A percentile compares a stretch with the other conserved stretches of the same genome.
Evolutionary conservation across 1,284 basidiomycete genomes (phyloP).

Genomic region (Ustilago hordei): DNA sequence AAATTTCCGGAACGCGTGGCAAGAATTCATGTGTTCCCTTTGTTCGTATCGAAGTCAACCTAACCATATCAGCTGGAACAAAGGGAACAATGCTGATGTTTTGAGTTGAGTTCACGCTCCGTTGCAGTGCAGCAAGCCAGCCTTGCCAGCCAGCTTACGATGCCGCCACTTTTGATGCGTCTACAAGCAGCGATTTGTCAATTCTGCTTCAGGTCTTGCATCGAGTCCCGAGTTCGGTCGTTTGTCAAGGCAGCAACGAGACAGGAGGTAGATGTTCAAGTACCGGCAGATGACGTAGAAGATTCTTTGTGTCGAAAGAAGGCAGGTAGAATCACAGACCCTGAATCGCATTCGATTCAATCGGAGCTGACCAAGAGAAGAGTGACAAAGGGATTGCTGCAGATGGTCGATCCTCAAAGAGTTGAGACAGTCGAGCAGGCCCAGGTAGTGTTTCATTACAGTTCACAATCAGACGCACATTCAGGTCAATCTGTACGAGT

Average conservation of each 20-base stretch:
- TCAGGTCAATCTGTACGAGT: neutral
- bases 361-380: neutral
- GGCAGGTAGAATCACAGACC: neutral
- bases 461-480: neutral
- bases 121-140: neutral
- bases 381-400: neutral
- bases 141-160: neutral
- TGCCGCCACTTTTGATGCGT: constrained; percentile 8
- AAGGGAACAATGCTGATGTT: constrained; percentile 2
- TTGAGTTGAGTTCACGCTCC: constrained; percentile 7
- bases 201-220: neutral
- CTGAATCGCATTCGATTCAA: neutral
- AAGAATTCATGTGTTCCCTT: neutral
- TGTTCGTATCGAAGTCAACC: neutral
- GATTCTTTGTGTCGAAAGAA: neutral
- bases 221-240: neutral
- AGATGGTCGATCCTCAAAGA: neutral
- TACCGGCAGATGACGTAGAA: neutral
- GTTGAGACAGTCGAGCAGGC: neutral
- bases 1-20: neutral
- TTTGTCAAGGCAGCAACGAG: neutral
- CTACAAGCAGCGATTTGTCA: neutral
- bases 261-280: neutral
- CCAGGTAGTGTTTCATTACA: neutral
- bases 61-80: constrained; percentile 1